These are phyloP conservation scores for Fragaria nilgerrensis DNA, from an alignment of 306 rosid species.

Conservation along the genomic window DNA sequence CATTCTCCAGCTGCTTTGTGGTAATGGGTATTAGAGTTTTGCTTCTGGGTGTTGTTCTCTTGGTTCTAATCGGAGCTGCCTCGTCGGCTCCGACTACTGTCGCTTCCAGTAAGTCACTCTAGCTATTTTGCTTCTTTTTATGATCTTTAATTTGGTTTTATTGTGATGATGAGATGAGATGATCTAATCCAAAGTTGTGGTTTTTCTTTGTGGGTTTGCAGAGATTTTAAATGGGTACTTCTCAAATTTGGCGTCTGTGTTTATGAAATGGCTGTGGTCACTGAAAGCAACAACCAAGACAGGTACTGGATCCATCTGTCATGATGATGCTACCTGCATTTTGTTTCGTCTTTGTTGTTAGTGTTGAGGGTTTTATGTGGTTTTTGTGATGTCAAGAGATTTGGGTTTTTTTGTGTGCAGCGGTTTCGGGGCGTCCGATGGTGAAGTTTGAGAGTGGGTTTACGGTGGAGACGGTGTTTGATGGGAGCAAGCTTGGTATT, in stretches of 20 bases:
- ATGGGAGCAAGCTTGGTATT: slow-evolving; percentile 93
- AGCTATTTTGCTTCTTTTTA: slow-evolving; percentile 1
- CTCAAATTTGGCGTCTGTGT: slow-evolving; percentile 63
- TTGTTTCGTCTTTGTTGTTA: background rate
- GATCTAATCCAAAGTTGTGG: background rate
- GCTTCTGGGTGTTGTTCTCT: slow-evolving; percentile 38
- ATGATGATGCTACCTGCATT: background rate
- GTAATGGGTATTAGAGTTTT: slow-evolving; percentile 49
- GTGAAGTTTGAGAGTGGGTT: slow-evolving; percentile 94
- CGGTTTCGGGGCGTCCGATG: slow-evolving; percentile 66
- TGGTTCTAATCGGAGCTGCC: slow-evolving; percentile 40
- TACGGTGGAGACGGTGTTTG: slow-evolving; percentile 90
- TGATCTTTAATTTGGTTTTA: slow-evolving; percentile 21
- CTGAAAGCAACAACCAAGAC: slow-evolving; percentile 70
- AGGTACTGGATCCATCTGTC: slow-evolving; percentile 52
- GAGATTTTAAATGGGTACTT: slow-evolving; percentile 65
- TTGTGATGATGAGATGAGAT: background rate
- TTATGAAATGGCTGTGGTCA: slow-evolving; percentile 77
- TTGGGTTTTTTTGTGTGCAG: slow-evolving; percentile 31
- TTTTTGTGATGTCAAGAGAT: slow-evolving; percentile 22
- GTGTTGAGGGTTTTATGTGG: slow-evolving; percentile 3
- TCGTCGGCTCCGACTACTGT: slow-evolving; percentile 51
- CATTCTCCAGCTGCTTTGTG: slow-evolving; percentile 5
- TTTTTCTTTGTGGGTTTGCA: slow-evolving; percentile 24
- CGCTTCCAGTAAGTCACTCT: slow-evolving; percentile 66